Evolutionary conservation across 768 basidiomycete genomes (phyloP), one percentile per base, ranked within the genome.

Genomic region (Tricholoma terreum): DNA sequence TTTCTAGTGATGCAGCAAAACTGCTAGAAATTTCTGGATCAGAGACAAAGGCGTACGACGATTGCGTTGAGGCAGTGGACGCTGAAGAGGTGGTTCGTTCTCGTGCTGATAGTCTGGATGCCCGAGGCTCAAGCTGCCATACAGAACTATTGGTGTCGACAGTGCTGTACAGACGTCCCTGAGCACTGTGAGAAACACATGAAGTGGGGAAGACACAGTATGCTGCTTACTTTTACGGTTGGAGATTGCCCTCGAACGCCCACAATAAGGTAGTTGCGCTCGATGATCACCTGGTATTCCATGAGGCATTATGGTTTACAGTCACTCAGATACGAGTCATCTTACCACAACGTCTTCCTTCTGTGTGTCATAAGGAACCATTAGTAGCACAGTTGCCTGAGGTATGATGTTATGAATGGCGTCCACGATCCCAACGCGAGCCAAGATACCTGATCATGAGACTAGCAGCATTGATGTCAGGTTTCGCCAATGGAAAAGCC

Each of bases 21-120:
- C 87, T 89, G 71, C 89, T 91, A 4, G 90, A 90, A 52, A 92
- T 87, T 61, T 92, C 90, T 2, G 84, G 84, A 63, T 92, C 90
- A n/a, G 90, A 91, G 8, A 92, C 78, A 55, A 90, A 79, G 4
- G 90, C 90, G 63, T 85, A 92, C 0, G 90, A 92, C 17, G 90
- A 92, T 27, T 84, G 88, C 0, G 88, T 88, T 3, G 89, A 91
- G 0, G 85, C 74, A 1, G 88, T 89, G 8, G 90, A 91, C 6
- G 85, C 75, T 12, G 87, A 84, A 12, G 89, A 90, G 2, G 84
- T 85, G 0, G 90, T 92, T 17, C 89, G 85, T 57, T 87, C 89
- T 64, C 90, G 77, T 14, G 77, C 75, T 0, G 84, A 80, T 40
- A 79, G 73, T 12, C 80, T 75, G 19, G 81, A 76, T 12, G 72